phyloP scores from a whole-genome alignment of 163 green algal species.

The Trebouxia gelatinosa region DNA sequence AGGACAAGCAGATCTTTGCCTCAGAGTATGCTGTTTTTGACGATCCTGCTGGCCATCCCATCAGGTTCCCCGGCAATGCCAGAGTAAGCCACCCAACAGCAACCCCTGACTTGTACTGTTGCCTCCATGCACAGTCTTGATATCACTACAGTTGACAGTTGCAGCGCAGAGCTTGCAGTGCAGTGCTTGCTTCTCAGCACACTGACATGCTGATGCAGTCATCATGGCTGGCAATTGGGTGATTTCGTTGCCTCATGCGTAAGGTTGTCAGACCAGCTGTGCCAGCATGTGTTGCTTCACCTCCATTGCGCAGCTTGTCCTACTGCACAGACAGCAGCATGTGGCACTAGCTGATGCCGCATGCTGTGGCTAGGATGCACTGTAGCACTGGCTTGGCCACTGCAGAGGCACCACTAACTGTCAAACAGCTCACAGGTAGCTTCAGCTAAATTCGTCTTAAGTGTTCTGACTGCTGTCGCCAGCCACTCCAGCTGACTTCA shows the following conservation, averaged over 20 bases:
- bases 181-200: background rate
- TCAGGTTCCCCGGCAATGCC: conserved; percentile 51
- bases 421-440: too few species aligned
- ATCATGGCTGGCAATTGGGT: background rate
- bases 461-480: too few species aligned
- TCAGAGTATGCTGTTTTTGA: conserved; percentile 51
- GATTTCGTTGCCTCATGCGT: background rate
- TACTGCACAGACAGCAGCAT: too few species aligned
- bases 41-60: conserved; percentile 23
- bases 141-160: background rate
- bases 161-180: too few species aligned
- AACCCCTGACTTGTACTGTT: background rate
- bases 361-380: too few species aligned
- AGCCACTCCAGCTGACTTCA: too few species aligned
- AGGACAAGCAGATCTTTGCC: conserved; percentile 46
- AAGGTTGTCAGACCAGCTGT: background rate
- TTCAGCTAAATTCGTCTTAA: too few species aligned
- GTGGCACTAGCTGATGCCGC: too few species aligned
- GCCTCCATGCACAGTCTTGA: too few species aligned
- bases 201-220: background rate
- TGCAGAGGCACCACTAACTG: too few species aligned
- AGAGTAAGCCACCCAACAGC: background rate
- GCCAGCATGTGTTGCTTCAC: background rate
- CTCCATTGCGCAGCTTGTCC: too few species aligned
- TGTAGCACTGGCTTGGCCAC: too few species aligned